Evolutionary conservation across 768 basidiomycete species (phyloP), one percentile per base, ranked within the genome.

Genomic region (Naganishia friedmannii): DNA sequence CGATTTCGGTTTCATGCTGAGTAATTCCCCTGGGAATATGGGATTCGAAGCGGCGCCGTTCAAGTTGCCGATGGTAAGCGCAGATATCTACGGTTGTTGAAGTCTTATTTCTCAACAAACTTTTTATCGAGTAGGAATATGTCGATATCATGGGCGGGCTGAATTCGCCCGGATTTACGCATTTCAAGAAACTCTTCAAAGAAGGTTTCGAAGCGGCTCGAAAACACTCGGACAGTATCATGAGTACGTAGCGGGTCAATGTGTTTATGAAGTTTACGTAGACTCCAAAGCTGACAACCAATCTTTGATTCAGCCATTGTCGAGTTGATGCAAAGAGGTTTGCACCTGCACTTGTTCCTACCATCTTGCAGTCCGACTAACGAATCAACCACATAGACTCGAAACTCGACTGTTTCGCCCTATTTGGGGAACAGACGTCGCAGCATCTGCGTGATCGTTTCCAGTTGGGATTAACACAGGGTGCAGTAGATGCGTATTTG

Each of bases 1-100:
- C 71, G 96, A 98, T 81, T 99, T 98, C 79, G 96, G 96, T 1
- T 98, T 98, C 83, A 95, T 98, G 85, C 85, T 98, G 39, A 90
- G 90, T 53, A 97, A 97, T 80, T 93, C 94, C 0, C 96, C 96
- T 0, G 77, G 77, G 3, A 95, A 95, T 78, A 90, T 99, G 73
- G 91, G 95, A 31, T 98, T 99, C 79, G 96, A 99, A 82, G 95
- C 94, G n/a, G 94, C 96, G 1, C 96, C 96, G 0, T 99, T 99
- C 86, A 99, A 99, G 80, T 83, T 98, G 15, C 89, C 93, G 9
- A 84, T 89, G 76, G 77, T 78, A 26, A 71, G 77, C 42, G 42
- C n/a, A 42, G 71, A 46, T n/a, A 23, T 5, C 23, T 34, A 42
- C 57, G n/a, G 7, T 12, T 2, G 29, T 10, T 34, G 3, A 12